Percentiles rank a stretch among this genome's conserved stretches.
Conservation (phyloP, 2,329 filamentous ascomycete genomes). For the Plectosphaerella sp. region DNA sequence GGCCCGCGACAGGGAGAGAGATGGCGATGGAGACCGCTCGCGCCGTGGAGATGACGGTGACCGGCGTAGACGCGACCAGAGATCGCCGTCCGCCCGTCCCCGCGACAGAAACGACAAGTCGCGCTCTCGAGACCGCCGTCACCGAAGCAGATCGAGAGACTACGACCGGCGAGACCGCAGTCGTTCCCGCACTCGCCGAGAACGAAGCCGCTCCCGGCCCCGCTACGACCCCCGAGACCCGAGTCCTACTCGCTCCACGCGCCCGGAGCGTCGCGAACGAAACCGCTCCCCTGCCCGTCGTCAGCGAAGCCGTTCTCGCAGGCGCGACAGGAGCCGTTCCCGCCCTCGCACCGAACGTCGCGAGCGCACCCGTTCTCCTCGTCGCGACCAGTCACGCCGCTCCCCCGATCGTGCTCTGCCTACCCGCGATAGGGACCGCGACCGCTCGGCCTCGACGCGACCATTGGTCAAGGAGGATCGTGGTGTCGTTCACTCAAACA, state of each 20-base stretch:
- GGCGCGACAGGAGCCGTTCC: slow-evolving; percentile 28
- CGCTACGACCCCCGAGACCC: slow-evolving; percentile 22
- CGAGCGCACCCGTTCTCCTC: neutral
- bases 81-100: slow-evolving; percentile 30
- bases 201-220: slow-evolving; percentile 26
- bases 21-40: slow-evolving; percentile 25
- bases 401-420: neutral
- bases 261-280: slow-evolving; percentile 17
- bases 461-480: neutral
- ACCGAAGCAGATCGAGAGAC: slow-evolving; percentile 15
- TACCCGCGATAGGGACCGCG: slow-evolving; percentile 18
- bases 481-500: slow-evolving; percentile 1
- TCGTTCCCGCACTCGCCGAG: slow-evolving; percentile 19
- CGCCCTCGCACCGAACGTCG: slow-evolving; percentile 10
- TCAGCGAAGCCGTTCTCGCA: slow-evolving; percentile 20
- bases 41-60: slow-evolving; percentile 28
- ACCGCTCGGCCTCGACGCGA: slow-evolving; percentile 10
- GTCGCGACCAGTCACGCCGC: neutral
- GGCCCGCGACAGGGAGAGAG: slow-evolving; percentile 10
- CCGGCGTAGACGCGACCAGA: slow-evolving; percentile 26
- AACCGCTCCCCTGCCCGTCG: slow-evolving; percentile 27
- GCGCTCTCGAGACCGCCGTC: slow-evolving; percentile 30
- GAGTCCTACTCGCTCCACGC: slow-evolving; percentile 27
- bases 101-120: slow-evolving; percentile 30
- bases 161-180: slow-evolving; percentile 21